Conservation (phyloP, 306 rosid species). For the Senna tora region DNA sequence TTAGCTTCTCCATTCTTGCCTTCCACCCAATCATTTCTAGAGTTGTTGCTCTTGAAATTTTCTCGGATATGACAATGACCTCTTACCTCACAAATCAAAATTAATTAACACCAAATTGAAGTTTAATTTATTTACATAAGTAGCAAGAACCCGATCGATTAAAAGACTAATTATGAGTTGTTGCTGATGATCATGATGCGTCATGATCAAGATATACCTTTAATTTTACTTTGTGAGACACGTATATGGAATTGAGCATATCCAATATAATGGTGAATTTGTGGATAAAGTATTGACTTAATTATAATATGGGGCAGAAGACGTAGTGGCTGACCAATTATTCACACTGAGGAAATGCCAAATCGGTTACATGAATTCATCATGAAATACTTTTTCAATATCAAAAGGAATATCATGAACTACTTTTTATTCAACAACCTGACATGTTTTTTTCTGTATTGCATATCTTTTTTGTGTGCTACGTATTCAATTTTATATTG, state of each 20-base stretch:
- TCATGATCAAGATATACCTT: neutral
- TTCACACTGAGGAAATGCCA: neutral
- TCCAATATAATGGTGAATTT: too few relatives aligned
- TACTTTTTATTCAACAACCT: neutral
- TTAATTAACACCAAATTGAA: neutral
- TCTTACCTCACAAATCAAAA: neutral
- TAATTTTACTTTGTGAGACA: neutral
- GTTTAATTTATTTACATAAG: neutral
- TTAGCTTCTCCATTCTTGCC: constrained; percentile 24
- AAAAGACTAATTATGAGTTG: neutral
- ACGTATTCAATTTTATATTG: too few relatives aligned
- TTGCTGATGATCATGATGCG: neutral
- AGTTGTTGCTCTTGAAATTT: constrained; percentile 3
- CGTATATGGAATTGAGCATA: too few relatives aligned
- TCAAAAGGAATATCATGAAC: too few relatives aligned
- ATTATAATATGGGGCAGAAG: too few relatives aligned
- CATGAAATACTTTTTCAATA: neutral
- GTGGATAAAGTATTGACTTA: too few relatives aligned
- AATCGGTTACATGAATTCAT: too few relatives aligned
- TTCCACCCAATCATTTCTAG: constrained; percentile 37
- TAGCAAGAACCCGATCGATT: neutral
- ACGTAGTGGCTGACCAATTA: too few relatives aligned
- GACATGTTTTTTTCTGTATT: neutral
- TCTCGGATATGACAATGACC: constrained; percentile 2
- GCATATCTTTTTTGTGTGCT: neutral